These are phyloP conservation scores for Picea mariana DNA, from an alignment of 83 land plant genomes.

Conservation along the genomic window DNA sequence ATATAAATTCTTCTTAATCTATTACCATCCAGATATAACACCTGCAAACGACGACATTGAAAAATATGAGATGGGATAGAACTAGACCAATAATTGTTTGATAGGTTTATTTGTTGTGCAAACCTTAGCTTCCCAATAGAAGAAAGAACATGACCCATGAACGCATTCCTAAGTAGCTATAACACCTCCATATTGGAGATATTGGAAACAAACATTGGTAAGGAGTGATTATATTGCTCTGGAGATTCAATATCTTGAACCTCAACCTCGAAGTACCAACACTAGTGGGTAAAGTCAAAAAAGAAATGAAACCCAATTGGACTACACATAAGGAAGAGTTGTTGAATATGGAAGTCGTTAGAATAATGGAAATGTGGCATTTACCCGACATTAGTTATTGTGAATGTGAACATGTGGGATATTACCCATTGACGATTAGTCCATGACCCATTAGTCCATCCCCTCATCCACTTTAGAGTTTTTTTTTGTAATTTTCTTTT, in stretches of 20 bases:
- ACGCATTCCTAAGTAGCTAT: slow-evolving; percentile 9
- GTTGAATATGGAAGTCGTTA: slow-evolving; percentile 24
- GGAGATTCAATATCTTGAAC: slow-evolving; percentile 49
- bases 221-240: not conserved
- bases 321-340: slow-evolving; percentile 33
- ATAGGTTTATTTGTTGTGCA: slow-evolving; percentile 42
- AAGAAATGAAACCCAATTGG: slow-evolving; percentile 44
- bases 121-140: slow-evolving; percentile 33
- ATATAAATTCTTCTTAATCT: slow-evolving; percentile 33
- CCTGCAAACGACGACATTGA: slow-evolving; percentile 34
- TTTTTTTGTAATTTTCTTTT: too few relatives aligned
- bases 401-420: too few relatives aligned
- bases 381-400: too few relatives aligned
- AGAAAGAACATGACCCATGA: slow-evolving; percentile 28
- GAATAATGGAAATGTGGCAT: too few relatives aligned
- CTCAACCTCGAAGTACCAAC: not conserved
- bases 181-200: slow-evolving; percentile 16
- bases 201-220: slow-evolving; percentile 40
- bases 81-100: slow-evolving; percentile 52
- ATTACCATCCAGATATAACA: slow-evolving; percentile 55
- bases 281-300: slow-evolving; percentile 32
- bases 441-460: too few relatives aligned
- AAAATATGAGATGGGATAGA: slow-evolving; percentile 43
- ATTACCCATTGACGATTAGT: too few relatives aligned
- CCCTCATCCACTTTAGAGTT: too few relatives aligned